Conservation (phyloP, 306 rosid genomes). For the Neltuma alba region DNA sequence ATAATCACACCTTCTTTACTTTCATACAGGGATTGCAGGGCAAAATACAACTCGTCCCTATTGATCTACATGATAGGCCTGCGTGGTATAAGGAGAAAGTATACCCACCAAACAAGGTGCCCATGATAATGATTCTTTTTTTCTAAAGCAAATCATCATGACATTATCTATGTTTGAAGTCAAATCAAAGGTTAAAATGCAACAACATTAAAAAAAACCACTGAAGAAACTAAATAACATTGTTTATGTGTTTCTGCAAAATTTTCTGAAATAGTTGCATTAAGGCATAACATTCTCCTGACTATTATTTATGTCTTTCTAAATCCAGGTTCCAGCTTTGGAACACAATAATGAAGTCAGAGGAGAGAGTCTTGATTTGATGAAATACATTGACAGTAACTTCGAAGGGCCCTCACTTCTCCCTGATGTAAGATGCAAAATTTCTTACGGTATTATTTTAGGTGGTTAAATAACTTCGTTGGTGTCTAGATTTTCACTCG, state of each 20-base stretch:
- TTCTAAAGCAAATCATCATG: slow-evolving; percentile 16
- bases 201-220: neutral
- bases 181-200: neutral
- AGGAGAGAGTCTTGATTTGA: slow-evolving; percentile 82
- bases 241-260: neutral
- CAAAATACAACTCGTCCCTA: slow-evolving; percentile 63
- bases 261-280: neutral
- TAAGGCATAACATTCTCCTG: neutral
- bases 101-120: slow-evolving; percentile 67
- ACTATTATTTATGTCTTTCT: neutral
- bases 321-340: slow-evolving; percentile 56
- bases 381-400: slow-evolving; percentile 60
- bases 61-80: slow-evolving; percentile 62
- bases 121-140: slow-evolving; percentile 11
- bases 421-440: slow-evolving; percentile 58
- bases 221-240: slow-evolving; percentile 1
- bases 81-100: slow-evolving; percentile 88
- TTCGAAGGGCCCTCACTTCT: slow-evolving; percentile 64
- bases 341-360: slow-evolving; percentile 65
- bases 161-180: slow-evolving; percentile 1
- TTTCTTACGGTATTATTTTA: slow-evolving; percentile 13
- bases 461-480: neutral
- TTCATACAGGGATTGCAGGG: slow-evolving; percentile 64
- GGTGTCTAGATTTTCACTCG: neutral
- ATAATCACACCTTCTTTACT: neutral